phyloP scores from a whole-genome alignment of 1,139 yeast species.

The Blastobotrys buckinghamii region DNA sequence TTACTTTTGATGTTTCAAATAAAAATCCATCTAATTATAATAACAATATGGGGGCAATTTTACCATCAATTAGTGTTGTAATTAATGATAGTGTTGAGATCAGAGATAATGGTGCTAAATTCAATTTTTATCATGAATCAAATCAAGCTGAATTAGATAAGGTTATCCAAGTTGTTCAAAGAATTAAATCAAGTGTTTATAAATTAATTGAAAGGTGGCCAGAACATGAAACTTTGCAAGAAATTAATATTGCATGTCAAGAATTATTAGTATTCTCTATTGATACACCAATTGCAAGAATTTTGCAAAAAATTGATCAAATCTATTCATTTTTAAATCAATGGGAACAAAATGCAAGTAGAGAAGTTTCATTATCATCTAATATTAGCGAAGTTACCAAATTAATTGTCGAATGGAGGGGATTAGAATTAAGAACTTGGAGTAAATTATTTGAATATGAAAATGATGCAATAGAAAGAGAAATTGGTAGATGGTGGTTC shows the following conservation, averaged over 20 bases:
- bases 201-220: conserved; percentile 76
- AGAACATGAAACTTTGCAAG: conserved; percentile 84
- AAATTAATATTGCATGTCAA: conserved; percentile 55
- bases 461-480: conserved; percentile 42
- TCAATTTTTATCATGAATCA: conserved; percentile 68
- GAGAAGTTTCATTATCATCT: conserved; percentile 57
- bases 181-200: conserved; percentile 43
- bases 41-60: not conserved
- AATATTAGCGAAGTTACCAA: conserved; percentile 55
- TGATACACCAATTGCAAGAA: conserved; percentile 67
- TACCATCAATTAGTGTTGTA: conserved; percentile 1
- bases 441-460: conserved; percentile 66
- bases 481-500: conserved; percentile 85
- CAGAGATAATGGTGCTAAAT: conserved; percentile 17
- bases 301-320: conserved; percentile 80
- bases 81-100: not conserved
- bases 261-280: conserved; percentile 64
- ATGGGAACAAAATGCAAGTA: conserved; percentile 91
- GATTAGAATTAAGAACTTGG: conserved; percentile 83
- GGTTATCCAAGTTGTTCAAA: conserved; percentile 50
- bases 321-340: conserved; percentile 75
- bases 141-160: conserved; percentile 54
- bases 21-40: not conserved
- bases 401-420: conserved; percentile 85
- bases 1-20: not conserved